These are phyloP conservation scores for Phialophora expanda DNA, from an alignment of 2,329 filamentous ascomycete genomes.

Conservation along the genomic window DNA sequence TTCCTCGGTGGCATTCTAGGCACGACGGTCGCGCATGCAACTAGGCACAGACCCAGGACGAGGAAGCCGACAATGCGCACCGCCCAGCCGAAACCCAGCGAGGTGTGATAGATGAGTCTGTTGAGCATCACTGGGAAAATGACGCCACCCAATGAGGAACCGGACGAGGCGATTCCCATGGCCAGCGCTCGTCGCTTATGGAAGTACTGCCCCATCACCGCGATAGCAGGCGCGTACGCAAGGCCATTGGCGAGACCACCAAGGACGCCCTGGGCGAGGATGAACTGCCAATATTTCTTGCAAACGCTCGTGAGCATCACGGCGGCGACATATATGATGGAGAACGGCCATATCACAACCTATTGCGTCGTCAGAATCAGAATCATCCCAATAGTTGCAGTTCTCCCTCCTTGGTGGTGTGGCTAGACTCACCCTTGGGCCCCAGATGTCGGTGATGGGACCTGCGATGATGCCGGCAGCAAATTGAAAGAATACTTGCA, in stretches of 20 bases:
- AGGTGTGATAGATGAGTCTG: conserved; percentile 45
- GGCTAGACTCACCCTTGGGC: conserved; percentile 44
- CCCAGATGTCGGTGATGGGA: conserved; percentile 74
- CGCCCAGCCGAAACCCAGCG: conserved; percentile 35
- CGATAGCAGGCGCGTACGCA: conserved; percentile 48
- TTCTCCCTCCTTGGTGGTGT: too few species aligned
- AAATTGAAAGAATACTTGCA: conserved; percentile 82
- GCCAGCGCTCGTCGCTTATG: conserved; percentile 73
- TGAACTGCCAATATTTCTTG: conserved; percentile 46
- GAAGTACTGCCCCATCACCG: conserved; percentile 70
- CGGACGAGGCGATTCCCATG: conserved; percentile 73
- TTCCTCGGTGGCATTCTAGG: conserved; percentile 18
- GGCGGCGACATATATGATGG: conserved; percentile 36
- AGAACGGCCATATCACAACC: conserved; percentile 42
- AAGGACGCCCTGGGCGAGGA: conserved; percentile 49
- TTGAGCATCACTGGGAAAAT: conserved; percentile 60
- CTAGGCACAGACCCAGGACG: conserved; percentile 13
- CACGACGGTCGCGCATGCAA: conserved; percentile 9
- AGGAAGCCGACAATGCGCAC: conserved; percentile 30
- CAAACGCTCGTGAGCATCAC: conserved; percentile 49
- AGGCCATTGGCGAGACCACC: conserved; percentile 49
- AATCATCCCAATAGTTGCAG: too few species aligned
- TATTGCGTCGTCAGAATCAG: conserved; percentile 40
- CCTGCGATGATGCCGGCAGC: conserved; percentile 85
- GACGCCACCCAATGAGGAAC: conserved; percentile 47